Evolutionary conservation across 768 basidiomycete genomes (phyloP).

Genomic region (Rhodotorula graminis): DNA sequence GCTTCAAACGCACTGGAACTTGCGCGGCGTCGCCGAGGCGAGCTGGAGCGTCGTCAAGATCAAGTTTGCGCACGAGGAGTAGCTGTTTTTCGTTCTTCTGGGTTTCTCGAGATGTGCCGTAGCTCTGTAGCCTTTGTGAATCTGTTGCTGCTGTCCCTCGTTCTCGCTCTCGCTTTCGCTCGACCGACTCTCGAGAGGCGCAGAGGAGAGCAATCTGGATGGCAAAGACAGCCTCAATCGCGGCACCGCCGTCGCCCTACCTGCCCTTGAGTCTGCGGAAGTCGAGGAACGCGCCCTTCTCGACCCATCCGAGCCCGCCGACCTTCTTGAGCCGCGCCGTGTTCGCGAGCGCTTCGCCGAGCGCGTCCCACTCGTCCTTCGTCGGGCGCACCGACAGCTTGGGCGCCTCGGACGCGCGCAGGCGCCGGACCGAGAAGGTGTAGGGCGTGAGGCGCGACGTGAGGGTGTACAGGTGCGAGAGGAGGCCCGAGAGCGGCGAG

Average conservation of each 20-base stretch:
- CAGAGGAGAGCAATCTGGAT: no score
- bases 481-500: background rate
- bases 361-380: slow-evolving; percentile 19
- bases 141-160: no score
- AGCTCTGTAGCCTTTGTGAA: no score
- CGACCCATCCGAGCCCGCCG: slow-evolving; percentile 26
- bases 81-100: background rate
- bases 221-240: background rate
- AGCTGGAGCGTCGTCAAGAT: slow-evolving; percentile 23
- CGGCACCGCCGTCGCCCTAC: background rate
- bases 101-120: no score
- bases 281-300: slow-evolving; percentile 35
- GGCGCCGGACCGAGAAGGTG: slow-evolving; percentile 18
- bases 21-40: slow-evolving; percentile 28
- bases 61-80: background rate
- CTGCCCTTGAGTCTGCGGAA: slow-evolving; percentile 20
- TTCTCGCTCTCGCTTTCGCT: no score
- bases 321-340: slow-evolving; percentile 28
- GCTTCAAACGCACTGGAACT: slow-evolving; percentile 27
- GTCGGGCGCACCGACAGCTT: background rate
- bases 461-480: slow-evolving; percentile 26
- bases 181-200: no score
- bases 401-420: slow-evolving; percentile 30
- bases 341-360: slow-evolving; percentile 18
- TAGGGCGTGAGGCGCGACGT: slow-evolving; percentile 9